Evolutionary conservation across 352 stramenopile species (phyloP), one percentile per base, ranked within the genome.

Genomic region (Globisporangium emineosum): DNA sequence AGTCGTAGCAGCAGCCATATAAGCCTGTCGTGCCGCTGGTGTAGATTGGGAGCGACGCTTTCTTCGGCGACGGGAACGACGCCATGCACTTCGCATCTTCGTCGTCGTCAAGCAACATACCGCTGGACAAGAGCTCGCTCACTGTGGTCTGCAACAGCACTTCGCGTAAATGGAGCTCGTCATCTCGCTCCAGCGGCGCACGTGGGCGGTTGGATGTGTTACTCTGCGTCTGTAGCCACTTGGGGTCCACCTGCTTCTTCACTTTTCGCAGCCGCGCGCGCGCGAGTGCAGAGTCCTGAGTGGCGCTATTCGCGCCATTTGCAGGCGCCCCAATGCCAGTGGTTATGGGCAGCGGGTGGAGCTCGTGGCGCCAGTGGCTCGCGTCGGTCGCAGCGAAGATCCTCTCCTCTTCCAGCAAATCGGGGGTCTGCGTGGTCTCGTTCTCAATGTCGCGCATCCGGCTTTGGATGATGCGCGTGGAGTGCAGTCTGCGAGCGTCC

Each of bases 161-260:
- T 35, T 91, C 83, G 47, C 81, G 77, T 35, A 91, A 60, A 29
- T 75, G 42, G 8, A 47, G 64, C 56, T 91, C 83, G 29, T 89
- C 71, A 1, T 72, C 59, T 42, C 83, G 72, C 59, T 89, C 77
- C 7, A 83, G 61, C 35, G 79, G 73, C 15, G 62, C 65, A 3
- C 68, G 71, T 0, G 83, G 83, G 1, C 80, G 80, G 49, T 88
- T 87, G 5, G 71, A 64, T 15, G 70, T 68, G 45, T 91, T 80
- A 19, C 77, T 71, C n/a, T 81, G 78, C 30, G 65, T 64, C 35
- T 84, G 68, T 30, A 90, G 61, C 83, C 83, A 91, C 65, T 76
- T 76, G 32, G 80, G 59, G 62, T 89, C 71, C 10, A 91, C 69
- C 53, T 91, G 83, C 59, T 91, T 91, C 61, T 61, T 68, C 29